Percentiles rank a stretch among this genome's conserved stretches.
phyloP scores from a whole-genome alignment of 2,329 filamentous ascomycete genomes.

The Cercospora janseana region DNA sequence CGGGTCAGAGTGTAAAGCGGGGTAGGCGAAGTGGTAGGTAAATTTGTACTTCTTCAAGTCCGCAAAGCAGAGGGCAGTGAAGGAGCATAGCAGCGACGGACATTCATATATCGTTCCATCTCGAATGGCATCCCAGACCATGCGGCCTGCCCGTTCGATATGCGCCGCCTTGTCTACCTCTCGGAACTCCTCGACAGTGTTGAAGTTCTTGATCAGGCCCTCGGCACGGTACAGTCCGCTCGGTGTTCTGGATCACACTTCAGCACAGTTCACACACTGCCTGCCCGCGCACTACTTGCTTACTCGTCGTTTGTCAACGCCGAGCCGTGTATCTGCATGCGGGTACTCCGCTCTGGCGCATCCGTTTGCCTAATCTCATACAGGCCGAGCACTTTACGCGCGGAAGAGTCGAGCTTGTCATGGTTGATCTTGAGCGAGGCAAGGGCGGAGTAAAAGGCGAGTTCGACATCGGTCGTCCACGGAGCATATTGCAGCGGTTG shows the following conservation, averaged over 20 bases:
- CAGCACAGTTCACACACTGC: not conserved
- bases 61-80: conserved; percentile 85
- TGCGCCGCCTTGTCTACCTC: conserved; percentile 76
- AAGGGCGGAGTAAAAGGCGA: conserved; percentile 92
- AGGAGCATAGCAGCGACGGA: conserved; percentile 85
- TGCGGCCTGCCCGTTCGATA: conserved; percentile 73
- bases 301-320: conserved; percentile 82
- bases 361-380: conserved; percentile 79
- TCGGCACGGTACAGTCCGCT: conserved; percentile 75
- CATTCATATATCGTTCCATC: conserved; percentile 96
- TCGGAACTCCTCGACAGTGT: conserved; percentile 91
- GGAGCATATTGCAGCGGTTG: conserved; percentile 70
- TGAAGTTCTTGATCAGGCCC: conserved; percentile 92
- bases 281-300: conserved; percentile 40
- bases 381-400: conserved; percentile 77
- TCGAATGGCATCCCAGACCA: conserved; percentile 96
- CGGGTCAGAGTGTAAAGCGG: conserved; percentile 84
- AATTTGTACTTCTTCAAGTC: conserved; percentile 98
- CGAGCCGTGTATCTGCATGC: conserved; percentile 85
- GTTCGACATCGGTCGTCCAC: conserved; percentile 89
- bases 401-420: conserved; percentile 94
- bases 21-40: conserved; percentile 97
- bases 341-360: conserved; percentile 71
- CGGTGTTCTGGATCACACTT: conserved; percentile 57
- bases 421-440: conserved; percentile 92